These are phyloP conservation scores for Camillea tinctor DNA, from an alignment of 2,329 filamentous ascomycete species.

Conservation along the genomic window DNA sequence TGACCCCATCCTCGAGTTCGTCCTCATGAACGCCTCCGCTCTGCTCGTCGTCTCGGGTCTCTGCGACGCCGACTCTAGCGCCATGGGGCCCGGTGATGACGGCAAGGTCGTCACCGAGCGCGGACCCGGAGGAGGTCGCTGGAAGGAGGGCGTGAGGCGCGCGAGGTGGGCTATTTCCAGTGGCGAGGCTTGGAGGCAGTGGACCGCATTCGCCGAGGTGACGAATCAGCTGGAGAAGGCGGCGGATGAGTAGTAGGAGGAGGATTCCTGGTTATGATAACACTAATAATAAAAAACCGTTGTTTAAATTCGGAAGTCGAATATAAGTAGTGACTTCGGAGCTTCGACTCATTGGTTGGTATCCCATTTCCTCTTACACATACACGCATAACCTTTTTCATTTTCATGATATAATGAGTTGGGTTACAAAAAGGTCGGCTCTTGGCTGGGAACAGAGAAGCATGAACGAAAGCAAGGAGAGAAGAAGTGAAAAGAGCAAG, in stretches of 20 bases:
- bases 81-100: slow-evolving; percentile 78
- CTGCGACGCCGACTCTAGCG: slow-evolving; percentile 77
- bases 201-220: slow-evolving; percentile 78
- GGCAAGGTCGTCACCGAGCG: slow-evolving; percentile 77
- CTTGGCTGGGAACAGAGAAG: too few relatives aligned
- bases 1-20: slow-evolving; percentile 87
- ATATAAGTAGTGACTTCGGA: too few relatives aligned
- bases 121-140: slow-evolving; percentile 81
- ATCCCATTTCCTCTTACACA: too few relatives aligned
- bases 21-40: slow-evolving; percentile 89
- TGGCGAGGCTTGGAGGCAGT: slow-evolving; percentile 80
- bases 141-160: slow-evolving; percentile 90
- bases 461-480: too few relatives aligned
- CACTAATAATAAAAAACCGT: too few relatives aligned
- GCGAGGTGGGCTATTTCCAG: slow-evolving; percentile 87
- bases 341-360: too few relatives aligned
- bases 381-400: too few relatives aligned
- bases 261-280: neutral
- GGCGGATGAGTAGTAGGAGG: slow-evolving; percentile 51
- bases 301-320: too few relatives aligned
- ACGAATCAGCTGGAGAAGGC: slow-evolving; percentile 56
- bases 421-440: too few relatives aligned
- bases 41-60: slow-evolving; percentile 82
- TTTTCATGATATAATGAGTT: too few relatives aligned
- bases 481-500: too few relatives aligned